A percentile compares a stretch with the other conserved stretches of the same genome.
Evolutionary conservation across 441 rosid species (phyloP).

Genomic region (Biscutella auriculata): DNA sequence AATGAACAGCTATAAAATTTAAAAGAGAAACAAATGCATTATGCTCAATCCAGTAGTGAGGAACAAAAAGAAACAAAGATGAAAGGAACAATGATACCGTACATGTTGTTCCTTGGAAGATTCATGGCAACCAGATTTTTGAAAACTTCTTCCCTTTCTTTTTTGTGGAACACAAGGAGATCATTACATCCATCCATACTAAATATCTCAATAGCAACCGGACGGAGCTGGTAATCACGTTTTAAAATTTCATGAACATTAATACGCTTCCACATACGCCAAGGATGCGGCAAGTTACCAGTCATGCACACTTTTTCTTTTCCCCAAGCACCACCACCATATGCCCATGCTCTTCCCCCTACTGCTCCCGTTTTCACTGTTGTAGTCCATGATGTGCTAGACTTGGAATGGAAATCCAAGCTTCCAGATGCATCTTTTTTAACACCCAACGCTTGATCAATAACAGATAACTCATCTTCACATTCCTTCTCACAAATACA

Average conservation of each 20-base stretch:
- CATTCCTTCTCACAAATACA: conserved; percentile 95
- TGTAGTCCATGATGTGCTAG: conserved; percentile 69
- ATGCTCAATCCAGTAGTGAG: not conserved
- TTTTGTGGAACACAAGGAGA: conserved; percentile 97
- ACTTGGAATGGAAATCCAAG: conserved; percentile 82
- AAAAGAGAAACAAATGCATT: not conserved
- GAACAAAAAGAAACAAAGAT: conserved; percentile 11
- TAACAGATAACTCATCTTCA: conserved; percentile 96
- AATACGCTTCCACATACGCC: conserved; percentile 99
- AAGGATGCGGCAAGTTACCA: conserved; percentile 87
- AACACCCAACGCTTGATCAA: conserved; percentile 99
- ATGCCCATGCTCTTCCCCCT: conserved; percentile 99
- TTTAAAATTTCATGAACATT: conserved; percentile 95
- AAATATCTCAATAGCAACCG: conserved; percentile 98
- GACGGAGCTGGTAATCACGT: conserved; percentile 99
- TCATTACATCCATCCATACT: conserved; percentile 99
- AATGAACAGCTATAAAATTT: not conserved
- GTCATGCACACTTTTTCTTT: conserved; percentile 78
- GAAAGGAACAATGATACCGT: conserved; percentile 27
- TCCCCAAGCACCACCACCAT: conserved; percentile 99
- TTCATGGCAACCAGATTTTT: conserved; percentile 93
- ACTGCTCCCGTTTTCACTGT: conserved; percentile 42
- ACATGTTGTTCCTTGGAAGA: conserved; percentile 98
- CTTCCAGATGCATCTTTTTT: conserved; percentile 70
- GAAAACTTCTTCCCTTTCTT: conserved; percentile 99